Percentiles rank a stretch among this genome's conserved stretches.
Conservation (phyloP, 495 filamentous ascomycete genomes). For the Aspergillus indologenus region DNA sequence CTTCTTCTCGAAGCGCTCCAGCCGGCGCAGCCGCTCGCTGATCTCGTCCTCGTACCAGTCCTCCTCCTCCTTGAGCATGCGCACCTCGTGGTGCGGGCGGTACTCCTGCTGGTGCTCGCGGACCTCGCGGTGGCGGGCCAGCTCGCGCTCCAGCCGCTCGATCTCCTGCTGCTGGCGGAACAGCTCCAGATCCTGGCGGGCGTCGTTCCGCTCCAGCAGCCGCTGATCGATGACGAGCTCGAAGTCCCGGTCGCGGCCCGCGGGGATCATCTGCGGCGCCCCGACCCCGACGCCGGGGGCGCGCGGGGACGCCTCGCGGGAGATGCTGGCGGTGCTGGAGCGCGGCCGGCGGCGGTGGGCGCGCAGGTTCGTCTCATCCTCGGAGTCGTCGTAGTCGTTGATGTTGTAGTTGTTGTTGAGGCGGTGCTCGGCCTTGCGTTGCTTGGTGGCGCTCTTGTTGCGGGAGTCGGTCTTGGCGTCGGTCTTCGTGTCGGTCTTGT, state of each 20-base stretch:
- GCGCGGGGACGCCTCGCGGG: conserved; percentile 20
- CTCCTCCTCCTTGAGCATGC: conserved; percentile 32
- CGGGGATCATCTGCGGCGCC: conserved; percentile 32
- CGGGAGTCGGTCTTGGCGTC: conserved; percentile 25
- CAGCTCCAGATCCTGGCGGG: conserved; percentile 41
- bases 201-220: conserved; percentile 35
- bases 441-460: conserved; percentile 21
- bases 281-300: conserved; percentile 17
- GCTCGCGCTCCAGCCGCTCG: conserved; percentile 42
- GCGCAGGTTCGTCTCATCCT: conserved; percentile 31
- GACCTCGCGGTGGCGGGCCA: conserved; percentile 31
- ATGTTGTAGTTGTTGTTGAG: conserved; percentile 15
- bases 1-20: conserved; percentile 35
- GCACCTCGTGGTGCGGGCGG: conserved; percentile 20
- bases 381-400: conserved; percentile 25
- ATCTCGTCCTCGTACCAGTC: conserved; percentile 39
- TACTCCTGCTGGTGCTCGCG: conserved; percentile 14
- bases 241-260: conserved; percentile 28
- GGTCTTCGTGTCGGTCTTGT: conserved; percentile 8
- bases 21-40: conserved; percentile 30
- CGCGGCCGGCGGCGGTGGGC: conserved; percentile 21
- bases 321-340: conserved; percentile 16
- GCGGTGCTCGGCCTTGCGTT: conserved; percentile 16
- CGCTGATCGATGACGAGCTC: conserved; percentile 39
- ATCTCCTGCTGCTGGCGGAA: conserved; percentile 44